Base-by-base conservation (phyloP, 371 early-diverging fungal species). In the Capillidium heterosporum region DNA sequence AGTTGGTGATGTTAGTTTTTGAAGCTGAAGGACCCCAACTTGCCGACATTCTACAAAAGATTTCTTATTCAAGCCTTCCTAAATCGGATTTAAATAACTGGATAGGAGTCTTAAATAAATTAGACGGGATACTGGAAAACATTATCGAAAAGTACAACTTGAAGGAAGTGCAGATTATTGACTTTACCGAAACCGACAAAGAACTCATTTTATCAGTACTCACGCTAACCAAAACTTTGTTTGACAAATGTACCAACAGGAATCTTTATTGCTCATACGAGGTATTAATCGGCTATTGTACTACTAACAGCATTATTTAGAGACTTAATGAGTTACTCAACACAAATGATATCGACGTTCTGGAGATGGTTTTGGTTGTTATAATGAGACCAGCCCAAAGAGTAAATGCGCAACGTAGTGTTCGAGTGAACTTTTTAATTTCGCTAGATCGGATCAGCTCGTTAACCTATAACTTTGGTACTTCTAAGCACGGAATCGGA, bases 181-280 rank as follows among this genome's bases (percentile, higher is more conserved):
- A 68, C 10, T 82, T 89, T 59, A 65, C 75, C 15, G 31, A 60
- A 13, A 60, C 59, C 21, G 77, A 75, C 26, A 77, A 78, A 57
- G 46, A 59, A n/a, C 59, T 83, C 27, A 57, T 92, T 32, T 59
- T 89, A 13, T 74, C 82, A 10, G 77, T 94, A 28, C 65, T 92
- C 57, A 63, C 72, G 29, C 78, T 95, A 43, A 82, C 91, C 21
- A 71, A 79, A 28, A 67, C 77, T 11, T 67, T 97, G 48, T 83
- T 91, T 69, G 96, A 97, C 63, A 88, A 86, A 62, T 91, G 93
- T 64, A 88, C 94, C 32, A 96, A 92, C 64, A 75, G 96, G 57
- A 88, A 85, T 60, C 73, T 95, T 27, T 97, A 92, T 64, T 84
- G 79, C 48, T 93, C 93, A 8, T 87, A 84, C 46, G 95, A 95